Base-by-base conservation (phyloP, 31 red algal species). In the Endocladia muricata region DNA sequence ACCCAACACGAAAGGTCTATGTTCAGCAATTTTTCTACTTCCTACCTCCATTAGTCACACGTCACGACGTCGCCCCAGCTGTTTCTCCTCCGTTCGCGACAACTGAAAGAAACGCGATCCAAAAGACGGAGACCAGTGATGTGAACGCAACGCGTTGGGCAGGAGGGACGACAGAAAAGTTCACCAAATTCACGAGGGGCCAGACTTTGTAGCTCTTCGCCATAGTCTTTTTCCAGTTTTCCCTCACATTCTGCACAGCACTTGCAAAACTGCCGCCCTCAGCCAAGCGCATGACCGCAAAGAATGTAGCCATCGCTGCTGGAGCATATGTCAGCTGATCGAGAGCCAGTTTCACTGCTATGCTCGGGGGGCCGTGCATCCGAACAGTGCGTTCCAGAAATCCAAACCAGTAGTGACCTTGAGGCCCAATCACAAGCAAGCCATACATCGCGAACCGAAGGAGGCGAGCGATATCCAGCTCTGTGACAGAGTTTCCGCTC, bases 261-360 rank as follows among this genome's bases (percentile, higher is more conserved):
- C 43, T 40, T 9, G 66, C 66, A 25, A 43, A 19, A 13, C 15
- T 47, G 66, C 41, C 43, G 68, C 68, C 68, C 41, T 73, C 68
- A 2, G 66, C 77, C 2, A 76, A 29, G 21, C 36, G 31, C 52
- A 88, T 59, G 33, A 62, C 23, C 36, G 60, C 74, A 23, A 79
- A 88, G 28, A 79, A 88, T 11, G 63, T 11, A 23, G 69, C 70
- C n/a, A 59, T 78, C 25, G 66, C 60, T 9, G 61, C 30, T 30
- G 83, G 83, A 19, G 83, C 48, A 47, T 77, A 88, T 1, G 66
- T 47, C 2, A 88, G 2, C 37, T 88, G 83, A 54, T 88, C 83
- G 19, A 44, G 33, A 40, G 61, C 58, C 1, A 88, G 29, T 42
- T 88, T 88, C 32, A 38, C 52, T 7, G 67, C 30, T 3, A 76